These are phyloP conservation scores for Gossypium anomalum DNA, from an alignment of 345 rosid species.

Conservation along the genomic window DNA sequence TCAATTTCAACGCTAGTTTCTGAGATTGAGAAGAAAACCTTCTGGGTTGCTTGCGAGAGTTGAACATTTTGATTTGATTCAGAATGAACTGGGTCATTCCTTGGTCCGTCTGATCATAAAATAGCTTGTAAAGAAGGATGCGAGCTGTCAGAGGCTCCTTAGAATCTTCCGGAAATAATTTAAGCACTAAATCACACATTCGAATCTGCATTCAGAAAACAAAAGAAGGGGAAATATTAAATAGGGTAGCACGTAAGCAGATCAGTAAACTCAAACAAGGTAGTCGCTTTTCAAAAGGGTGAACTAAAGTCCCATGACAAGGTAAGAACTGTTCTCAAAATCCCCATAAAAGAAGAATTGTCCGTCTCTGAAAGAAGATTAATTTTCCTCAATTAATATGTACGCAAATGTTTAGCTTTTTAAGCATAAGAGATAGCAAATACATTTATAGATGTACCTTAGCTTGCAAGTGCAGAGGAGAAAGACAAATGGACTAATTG, in stretches of 20 bases:
- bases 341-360: neutral
- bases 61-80: slow-evolving; percentile 66
- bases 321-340: slow-evolving; percentile 3
- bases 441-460: neutral
- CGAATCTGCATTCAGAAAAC: slow-evolving; percentile 52
- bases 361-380: neutral
- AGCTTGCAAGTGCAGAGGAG: neutral
- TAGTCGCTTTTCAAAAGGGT: slow-evolving; percentile 4
- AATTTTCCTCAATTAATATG: neutral
- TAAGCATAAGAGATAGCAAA: neutral
- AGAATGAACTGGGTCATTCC: slow-evolving; percentile 91
- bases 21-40: slow-evolving; percentile 42
- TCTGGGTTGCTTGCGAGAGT: slow-evolving; percentile 78
- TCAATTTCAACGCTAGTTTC: neutral
- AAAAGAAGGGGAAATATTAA: neutral
- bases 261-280: neutral
- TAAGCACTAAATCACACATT: slow-evolving; percentile 70
- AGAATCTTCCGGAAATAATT: slow-evolving; percentile 63
- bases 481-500: neutral
- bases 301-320: slow-evolving; percentile 5
- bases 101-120: slow-evolving; percentile 93
- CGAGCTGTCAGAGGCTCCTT: slow-evolving; percentile 87
- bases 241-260: neutral
- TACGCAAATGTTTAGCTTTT: neutral
- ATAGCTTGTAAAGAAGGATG: slow-evolving; percentile 85